Conservation (phyloP, 768 basidiomycete species). For the Pleurotus pulmonarius region DNA sequence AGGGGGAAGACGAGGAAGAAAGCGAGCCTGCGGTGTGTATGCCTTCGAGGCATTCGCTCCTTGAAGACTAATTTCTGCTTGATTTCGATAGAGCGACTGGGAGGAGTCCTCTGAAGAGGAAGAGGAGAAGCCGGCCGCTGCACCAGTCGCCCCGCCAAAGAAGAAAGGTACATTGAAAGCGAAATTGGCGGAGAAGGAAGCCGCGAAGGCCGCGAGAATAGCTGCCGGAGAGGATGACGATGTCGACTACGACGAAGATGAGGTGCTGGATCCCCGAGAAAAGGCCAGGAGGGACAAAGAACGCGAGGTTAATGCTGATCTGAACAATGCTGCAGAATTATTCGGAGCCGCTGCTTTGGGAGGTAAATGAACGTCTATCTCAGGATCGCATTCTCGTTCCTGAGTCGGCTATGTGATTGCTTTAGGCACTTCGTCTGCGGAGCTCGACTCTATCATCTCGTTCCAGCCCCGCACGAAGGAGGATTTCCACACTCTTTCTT, state of each 20-base stretch:
- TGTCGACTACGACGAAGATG: constrained; percentile 65
- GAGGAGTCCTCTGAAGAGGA: constrained; percentile 74
- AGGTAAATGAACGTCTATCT: constrained; percentile 36
- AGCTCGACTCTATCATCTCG: constrained; percentile 69
- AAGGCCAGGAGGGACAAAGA: constrained; percentile 77
- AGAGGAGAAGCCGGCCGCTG: constrained; percentile 43
- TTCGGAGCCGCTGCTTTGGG: constrained; percentile 68
- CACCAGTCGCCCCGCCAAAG: constrained; percentile 66
- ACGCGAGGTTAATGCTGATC: constrained; percentile 81
- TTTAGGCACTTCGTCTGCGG: constrained; percentile 63
- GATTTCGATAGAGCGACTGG: constrained; percentile 79
- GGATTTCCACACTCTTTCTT: constrained; percentile 76
- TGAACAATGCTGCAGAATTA: constrained; percentile 78
- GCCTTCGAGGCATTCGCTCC: not conserved
- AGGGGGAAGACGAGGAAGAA: constrained; percentile 89
- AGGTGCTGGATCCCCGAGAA: constrained; percentile 74
- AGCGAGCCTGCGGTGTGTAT: constrained; percentile 69
- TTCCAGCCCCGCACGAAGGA: constrained; percentile 85
- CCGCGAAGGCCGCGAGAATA: constrained; percentile 44
- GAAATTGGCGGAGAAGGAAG: constrained; percentile 91
- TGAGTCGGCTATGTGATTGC: not conserved
- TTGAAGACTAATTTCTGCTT: constrained; percentile 11
- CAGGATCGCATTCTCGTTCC: not conserved
- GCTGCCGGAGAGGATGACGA: constrained; percentile 39
- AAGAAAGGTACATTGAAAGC: constrained; percentile 92